Percentiles rank a stretch among this genome's conserved stretches.
Evolutionary conservation across 768 basidiomycete genomes (phyloP).

Genomic region (Amylocystis lapponica): DNA sequence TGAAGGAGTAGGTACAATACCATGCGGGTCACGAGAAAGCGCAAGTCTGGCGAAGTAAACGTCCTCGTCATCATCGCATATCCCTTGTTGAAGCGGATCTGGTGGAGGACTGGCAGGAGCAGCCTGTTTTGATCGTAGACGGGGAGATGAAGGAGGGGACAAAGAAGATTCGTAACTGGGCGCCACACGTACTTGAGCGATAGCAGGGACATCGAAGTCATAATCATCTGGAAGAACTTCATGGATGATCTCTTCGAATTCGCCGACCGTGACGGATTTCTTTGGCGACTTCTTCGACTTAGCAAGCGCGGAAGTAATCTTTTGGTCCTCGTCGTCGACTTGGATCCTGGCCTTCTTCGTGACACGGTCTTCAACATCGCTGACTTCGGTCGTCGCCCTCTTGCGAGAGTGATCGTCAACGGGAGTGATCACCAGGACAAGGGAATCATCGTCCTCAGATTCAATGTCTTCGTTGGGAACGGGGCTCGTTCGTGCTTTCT

Average conservation of each 20-base stretch:
- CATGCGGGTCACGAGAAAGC: slow-evolving; percentile 32
- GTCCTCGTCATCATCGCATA: slow-evolving; percentile 88
- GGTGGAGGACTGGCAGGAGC: slow-evolving; percentile 41
- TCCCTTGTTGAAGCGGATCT: slow-evolving; percentile 47
- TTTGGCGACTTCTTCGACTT: slow-evolving; percentile 35
- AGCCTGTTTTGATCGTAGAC: slow-evolving; percentile 25
- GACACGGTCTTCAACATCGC: slow-evolving; percentile 33
- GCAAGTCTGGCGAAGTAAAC: slow-evolving; percentile 70
- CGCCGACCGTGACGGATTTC: slow-evolving; percentile 23
- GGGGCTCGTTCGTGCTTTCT: not conserved
- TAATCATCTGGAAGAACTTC: slow-evolving; percentile 46
- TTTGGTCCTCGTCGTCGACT: slow-evolving; percentile 12
- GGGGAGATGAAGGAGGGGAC: slow-evolving; percentile 47
- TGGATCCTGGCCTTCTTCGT: slow-evolving; percentile 36
- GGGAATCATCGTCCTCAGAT: slow-evolving; percentile 52
- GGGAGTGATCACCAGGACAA: slow-evolving; percentile 4
- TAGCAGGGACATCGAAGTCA: slow-evolving; percentile 43
- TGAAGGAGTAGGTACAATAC: slow-evolving; percentile 17
- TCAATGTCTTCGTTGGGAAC: slow-evolving; percentile 35
- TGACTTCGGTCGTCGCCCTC: slow-evolving; percentile 23
- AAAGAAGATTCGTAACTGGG: slow-evolving; percentile 40
- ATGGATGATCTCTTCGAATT: slow-evolving; percentile 33
- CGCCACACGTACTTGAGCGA: slow-evolving; percentile 45
- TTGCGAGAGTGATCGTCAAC: no score
- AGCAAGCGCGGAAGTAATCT: no score